Conservation (phyloP, 164 flowering plant species). For the Liquidambar formosana region DNA sequence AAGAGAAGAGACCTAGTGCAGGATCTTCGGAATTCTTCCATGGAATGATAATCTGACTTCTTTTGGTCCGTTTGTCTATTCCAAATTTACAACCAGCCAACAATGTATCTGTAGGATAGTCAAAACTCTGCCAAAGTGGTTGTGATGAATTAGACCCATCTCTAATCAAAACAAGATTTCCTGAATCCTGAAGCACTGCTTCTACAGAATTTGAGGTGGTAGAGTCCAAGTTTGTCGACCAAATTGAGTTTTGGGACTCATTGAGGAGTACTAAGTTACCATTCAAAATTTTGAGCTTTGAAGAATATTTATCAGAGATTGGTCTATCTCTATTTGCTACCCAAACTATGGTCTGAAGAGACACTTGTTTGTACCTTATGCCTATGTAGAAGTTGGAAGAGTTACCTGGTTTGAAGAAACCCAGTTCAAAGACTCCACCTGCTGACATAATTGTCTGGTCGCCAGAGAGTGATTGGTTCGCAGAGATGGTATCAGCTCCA, state of each 20-base stretch:
- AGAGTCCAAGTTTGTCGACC: slow-evolving; percentile 49
- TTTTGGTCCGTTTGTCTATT: slow-evolving; percentile 29
- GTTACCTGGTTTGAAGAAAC: slow-evolving; percentile 62
- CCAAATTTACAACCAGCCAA: slow-evolving; percentile 48
- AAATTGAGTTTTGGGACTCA: slow-evolving; percentile 31
- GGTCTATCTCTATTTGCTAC: slow-evolving; percentile 59
- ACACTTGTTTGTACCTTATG: slow-evolving; percentile 41
- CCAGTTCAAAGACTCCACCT: slow-evolving; percentile 40
- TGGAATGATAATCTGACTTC: slow-evolving; percentile 33
- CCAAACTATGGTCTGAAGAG: slow-evolving; percentile 40
- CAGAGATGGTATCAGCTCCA: slow-evolving; percentile 7
- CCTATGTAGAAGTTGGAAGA: slow-evolving; percentile 35
- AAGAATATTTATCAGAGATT: slow-evolving; percentile 29
- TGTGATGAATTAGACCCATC: slow-evolving; percentile 19
- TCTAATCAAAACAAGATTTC: slow-evolving; percentile 56
- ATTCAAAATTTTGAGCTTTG: slow-evolving; percentile 32
- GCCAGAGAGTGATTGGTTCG: slow-evolving; percentile 38
- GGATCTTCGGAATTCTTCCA: slow-evolving; percentile 66
- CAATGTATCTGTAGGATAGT: slow-evolving; percentile 49
- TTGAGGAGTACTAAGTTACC: slow-evolving; percentile 54
- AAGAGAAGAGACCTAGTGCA: slow-evolving; percentile 42
- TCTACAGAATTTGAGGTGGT: slow-evolving; percentile 14
- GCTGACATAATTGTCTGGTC: slow-evolving; percentile 44
- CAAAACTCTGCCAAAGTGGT: slow-evolving; percentile 64
- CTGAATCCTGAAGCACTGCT: slow-evolving; percentile 47